A percentile compares a stretch with the other conserved stretches of the same genome.
phyloP scores from a whole-genome alignment of 768 basidiomycete genomes.

The Rhodosporidiobolus odoratus region DNA sequence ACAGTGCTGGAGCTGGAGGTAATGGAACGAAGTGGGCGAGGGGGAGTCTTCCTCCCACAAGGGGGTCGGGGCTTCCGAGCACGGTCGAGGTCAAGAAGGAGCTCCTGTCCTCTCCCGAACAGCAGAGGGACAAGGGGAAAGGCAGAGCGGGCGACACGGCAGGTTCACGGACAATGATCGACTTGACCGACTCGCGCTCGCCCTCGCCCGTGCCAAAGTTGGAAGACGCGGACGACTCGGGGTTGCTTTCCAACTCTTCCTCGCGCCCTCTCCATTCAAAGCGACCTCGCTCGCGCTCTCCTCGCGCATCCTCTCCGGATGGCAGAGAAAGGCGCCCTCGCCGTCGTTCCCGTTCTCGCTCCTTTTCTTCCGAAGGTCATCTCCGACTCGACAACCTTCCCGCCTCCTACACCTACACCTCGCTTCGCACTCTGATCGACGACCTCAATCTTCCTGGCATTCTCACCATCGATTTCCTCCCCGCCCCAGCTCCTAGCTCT shows the following conservation, averaged over 20 bases:
- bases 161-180: not conserved
- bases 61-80: too few relatives aligned
- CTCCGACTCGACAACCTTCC: conserved; percentile 23
- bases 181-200: conserved; percentile 16
- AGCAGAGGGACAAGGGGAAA: too few relatives aligned
- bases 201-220: conserved; percentile 15
- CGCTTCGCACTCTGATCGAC: not conserved
- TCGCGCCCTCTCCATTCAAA: not conserved
- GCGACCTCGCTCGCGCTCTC: conserved; percentile 11
- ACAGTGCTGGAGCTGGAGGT: too few relatives aligned
- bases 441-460: not conserved
- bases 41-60: too few relatives aligned
- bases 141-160: not conserved
- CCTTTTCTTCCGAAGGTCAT: not conserved
- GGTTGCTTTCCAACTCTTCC: not conserved
- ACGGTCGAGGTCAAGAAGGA: not conserved
- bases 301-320: not conserved
- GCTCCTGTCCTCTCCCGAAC: not conserved
- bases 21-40: too few relatives aligned
- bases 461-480: not conserved
- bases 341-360: not conserved
- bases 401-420: not conserved
- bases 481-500: too few relatives aligned
- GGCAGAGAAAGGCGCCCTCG: too few relatives aligned
- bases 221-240: not conserved